Percentiles rank a stretch among this genome's conserved stretches.
Evolutionary conservation across 441 rosid species (phyloP).

Genomic region (Viola pubescens): DNA sequence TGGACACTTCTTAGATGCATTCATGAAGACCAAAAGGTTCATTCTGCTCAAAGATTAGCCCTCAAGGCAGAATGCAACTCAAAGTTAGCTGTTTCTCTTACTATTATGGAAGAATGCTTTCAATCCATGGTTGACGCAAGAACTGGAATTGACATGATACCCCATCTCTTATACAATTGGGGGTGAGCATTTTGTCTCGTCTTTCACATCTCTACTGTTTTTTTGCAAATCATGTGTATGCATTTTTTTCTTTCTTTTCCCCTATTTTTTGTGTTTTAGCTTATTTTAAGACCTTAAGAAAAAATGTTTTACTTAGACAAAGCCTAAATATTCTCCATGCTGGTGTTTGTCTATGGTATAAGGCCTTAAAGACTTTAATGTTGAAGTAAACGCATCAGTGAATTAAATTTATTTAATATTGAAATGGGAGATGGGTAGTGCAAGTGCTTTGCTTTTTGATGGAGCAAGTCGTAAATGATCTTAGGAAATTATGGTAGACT

Average conservation of each 20-base stretch:
- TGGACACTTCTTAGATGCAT: conserved; percentile 90
- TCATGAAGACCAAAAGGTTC: conserved; percentile 74
- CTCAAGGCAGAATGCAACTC: conserved; percentile 95
- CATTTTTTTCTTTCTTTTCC: neutral
- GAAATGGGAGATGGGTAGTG: too few species aligned
- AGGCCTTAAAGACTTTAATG: too few species aligned
- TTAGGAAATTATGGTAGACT: too few species aligned
- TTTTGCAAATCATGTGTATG: conserved; percentile 9
- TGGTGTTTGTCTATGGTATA: too few species aligned
- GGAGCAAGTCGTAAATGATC: too few species aligned
- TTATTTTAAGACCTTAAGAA: too few species aligned
- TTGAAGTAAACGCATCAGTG: too few species aligned
- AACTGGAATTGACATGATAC: conserved; percentile 95
- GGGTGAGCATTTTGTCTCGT: conserved; percentile 40
- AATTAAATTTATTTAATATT: too few species aligned
- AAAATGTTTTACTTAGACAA: too few species aligned
- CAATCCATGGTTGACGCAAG: conserved; percentile 91
- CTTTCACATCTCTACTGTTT: neutral
- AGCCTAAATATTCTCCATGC: too few species aligned
- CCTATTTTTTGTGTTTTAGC: too few species aligned
- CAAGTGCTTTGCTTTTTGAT: too few species aligned
- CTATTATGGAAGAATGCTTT: conserved; percentile 95
- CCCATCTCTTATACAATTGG: conserved; percentile 87
- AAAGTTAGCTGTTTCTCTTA: conserved; percentile 82
- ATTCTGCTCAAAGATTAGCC: conserved; percentile 63